Evolutionary conservation across 768 basidiomycete species (phyloP), one percentile per base, ranked within the genome.

Genomic region (Leccinum aurantiacum): DNA sequence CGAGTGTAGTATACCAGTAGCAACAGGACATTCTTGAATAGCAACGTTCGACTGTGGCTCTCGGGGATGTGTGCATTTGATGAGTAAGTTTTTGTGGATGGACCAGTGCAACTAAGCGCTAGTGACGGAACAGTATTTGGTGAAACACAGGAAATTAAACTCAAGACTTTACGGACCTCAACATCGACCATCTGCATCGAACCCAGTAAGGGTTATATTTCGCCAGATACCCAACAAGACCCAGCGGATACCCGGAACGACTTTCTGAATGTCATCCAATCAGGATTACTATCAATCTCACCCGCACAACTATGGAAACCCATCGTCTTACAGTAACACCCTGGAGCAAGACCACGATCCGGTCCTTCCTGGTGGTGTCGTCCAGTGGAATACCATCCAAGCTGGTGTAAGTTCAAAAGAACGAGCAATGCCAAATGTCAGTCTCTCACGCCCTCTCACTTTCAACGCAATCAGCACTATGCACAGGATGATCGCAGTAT

Each of bases 311-410:
- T 65, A 67, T 37, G 50, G 27, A 35, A 67, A 69, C 63, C 53
- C 65, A 17, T 9, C 53, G 5, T 38, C 63, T 38, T 54, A 64
- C 47, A 24, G 35, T 35, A 49, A 49, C 22, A 27, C 60, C 33
- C 10, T 56, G 35, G 70, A 71, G 24, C 65, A 67, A 51, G 77
- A 78, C 19, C 68, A 68, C 60, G 69, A 75, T n/a, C 71, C 71
- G 19, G 59, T 68, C 31, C 14, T 68, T 37, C 67, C 69, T 24
- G 63, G 66, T 52, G 66, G 71, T 37, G 60, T 71, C 53, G 54
- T 54, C 11, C 69, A 67, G 37, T 75, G 72, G 73, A 54, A 29
- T 48, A 31, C 57, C 57, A 54, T 53, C 41, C 24, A 57, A 35
- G 54, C 54, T 25, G 67, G 57, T 60, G 67, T 61, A 66, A 69